A percentile compares a stretch with the other conserved stretches of the same genome.
phyloP scores from a whole-genome alignment of 148 eudicot genomes.

The Rhododendron molle region DNA sequence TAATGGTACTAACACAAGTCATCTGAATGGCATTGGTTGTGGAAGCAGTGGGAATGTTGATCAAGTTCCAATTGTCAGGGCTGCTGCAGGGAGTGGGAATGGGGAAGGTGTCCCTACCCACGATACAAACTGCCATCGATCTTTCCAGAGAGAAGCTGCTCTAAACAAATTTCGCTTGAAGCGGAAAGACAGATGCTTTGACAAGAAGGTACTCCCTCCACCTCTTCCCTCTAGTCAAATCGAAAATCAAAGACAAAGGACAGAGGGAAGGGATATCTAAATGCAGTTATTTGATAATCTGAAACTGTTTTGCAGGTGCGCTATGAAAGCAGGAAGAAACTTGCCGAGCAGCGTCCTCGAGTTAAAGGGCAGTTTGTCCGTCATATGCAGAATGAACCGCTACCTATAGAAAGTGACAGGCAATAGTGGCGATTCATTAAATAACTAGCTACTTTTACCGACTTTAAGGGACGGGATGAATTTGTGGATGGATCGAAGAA shows the following conservation, averaged over 20 bases:
- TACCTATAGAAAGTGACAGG: conserved; percentile 28
- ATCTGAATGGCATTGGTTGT: conserved; percentile 27
- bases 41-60: conserved; percentile 33
- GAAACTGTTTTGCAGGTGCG: conserved; percentile 52
- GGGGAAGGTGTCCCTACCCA: conserved; percentile 24
- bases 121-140: conserved; percentile 36
- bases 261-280: not conserved
- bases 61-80: conserved; percentile 15
- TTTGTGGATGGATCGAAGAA: not conserved
- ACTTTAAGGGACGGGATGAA: not conserved
- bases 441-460: conserved; percentile 12
- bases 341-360: conserved; percentile 93
- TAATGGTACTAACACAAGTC: conserved; percentile 26
- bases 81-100: conserved; percentile 30
- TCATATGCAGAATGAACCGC: conserved; percentile 50
- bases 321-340: conserved; percentile 86
- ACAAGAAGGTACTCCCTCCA: conserved; percentile 64
- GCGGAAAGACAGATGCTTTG: conserved; percentile 92
- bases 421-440: conserved; percentile 21
- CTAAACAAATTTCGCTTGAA: conserved; percentile 79
- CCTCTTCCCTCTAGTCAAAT: not conserved
- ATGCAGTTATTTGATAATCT: conserved; percentile 1
- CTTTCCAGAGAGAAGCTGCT: conserved; percentile 71
- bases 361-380: conserved; percentile 98
- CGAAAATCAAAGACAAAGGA: not conserved